Base-by-base conservation (phyloP, 257 asterid species). In the Linderniella brevidens region DNA sequence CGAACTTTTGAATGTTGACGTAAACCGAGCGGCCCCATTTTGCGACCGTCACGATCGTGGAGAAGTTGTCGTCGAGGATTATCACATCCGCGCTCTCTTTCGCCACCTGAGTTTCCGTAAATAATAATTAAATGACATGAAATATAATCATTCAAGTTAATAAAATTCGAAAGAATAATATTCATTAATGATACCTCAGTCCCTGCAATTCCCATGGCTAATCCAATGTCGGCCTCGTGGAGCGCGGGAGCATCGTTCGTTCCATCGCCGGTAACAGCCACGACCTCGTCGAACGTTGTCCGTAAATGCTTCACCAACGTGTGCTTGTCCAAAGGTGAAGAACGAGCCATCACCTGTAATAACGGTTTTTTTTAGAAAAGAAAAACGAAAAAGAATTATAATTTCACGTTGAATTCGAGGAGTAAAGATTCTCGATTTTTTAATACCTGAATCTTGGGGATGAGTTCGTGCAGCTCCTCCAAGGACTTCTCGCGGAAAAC, bases 21-120 rank as follows among this genome's bases (percentile, higher is more conserved):
- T 88, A 88, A 44, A 88, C 95, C 4, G 98, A 88, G 35, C 98
- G 84, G 8, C 95, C 98, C 98, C 98, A 88, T 78, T 77, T 88
- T 55, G 95, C 95, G 19, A 88, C 95, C 0, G 92, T 88, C 48
- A 88, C 95, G 29, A 88, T 83, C 19, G 95, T 88, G 65, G 98
- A 83, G 86, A 69, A 73, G 60, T 73, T 68, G 48, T 73, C 80
- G 32, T 72, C 79, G 20, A 72, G 66, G 54, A 72, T 68, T 29
- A 72, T 68, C 49, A 73, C 76, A 49, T 73, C 77, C 0, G 80
- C 76, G 10, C 80, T 73, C 68, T 69, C 80, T 48, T 73, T 73
- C n/a, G 80, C 80, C 43, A 73, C 97, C 97, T 87, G 61, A 59
- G 13, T 36, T 13, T 63, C 14, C 19, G 16, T 35, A 15, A 37